phyloP scores from a whole-genome alignment of 169 alveolate species.

The Cryptosporidium xiaoi region DNA sequence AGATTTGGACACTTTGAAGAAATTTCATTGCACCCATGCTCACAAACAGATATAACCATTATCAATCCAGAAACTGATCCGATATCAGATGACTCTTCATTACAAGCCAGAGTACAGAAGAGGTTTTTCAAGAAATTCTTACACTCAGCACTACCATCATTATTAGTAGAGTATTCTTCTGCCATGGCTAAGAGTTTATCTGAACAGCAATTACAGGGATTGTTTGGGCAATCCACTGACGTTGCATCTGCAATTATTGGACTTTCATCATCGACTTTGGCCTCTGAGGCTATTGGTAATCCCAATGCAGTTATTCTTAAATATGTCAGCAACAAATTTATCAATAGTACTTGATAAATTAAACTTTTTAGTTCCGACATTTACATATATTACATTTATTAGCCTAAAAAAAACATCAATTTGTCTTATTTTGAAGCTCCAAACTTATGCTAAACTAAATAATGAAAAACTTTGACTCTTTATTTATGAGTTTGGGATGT shows the following conservation, averaged over 20 bases:
- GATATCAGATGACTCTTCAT: constrained; percentile 61
- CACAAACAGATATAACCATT: constrained; percentile 63
- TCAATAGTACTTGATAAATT: constrained; percentile 4
- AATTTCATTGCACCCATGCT: constrained; percentile 45
- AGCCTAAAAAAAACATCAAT: too few relatives aligned
- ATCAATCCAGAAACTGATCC: constrained; percentile 47
- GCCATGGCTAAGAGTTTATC: constrained; percentile 45
- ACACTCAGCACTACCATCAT: constrained; percentile 19
- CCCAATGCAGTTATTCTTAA: not conserved
- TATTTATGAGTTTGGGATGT: too few relatives aligned
- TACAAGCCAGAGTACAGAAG: constrained; percentile 70
- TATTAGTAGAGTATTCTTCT: constrained; percentile 21
- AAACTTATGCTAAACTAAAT: too few relatives aligned
- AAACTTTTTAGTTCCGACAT: constrained; percentile 38
- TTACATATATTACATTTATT: constrained; percentile 29
- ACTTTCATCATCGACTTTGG: constrained; percentile 4
- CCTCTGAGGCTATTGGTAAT: constrained; percentile 60
- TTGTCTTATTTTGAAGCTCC: too few relatives aligned
- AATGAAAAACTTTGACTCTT: too few relatives aligned
- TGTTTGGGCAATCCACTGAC: constrained; percentile 52
- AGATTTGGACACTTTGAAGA: constrained; percentile 34
- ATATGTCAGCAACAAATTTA: constrained; percentile 1
- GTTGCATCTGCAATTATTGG: constrained; percentile 12
- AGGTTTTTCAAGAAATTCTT: constrained; percentile 31
- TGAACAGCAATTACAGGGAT: constrained; percentile 69